Percentiles rank a stretch among this genome's conserved stretches.
Conservation (phyloP, 108 stramenopile genomes). For the Hondaea fermentalgiana region DNA sequence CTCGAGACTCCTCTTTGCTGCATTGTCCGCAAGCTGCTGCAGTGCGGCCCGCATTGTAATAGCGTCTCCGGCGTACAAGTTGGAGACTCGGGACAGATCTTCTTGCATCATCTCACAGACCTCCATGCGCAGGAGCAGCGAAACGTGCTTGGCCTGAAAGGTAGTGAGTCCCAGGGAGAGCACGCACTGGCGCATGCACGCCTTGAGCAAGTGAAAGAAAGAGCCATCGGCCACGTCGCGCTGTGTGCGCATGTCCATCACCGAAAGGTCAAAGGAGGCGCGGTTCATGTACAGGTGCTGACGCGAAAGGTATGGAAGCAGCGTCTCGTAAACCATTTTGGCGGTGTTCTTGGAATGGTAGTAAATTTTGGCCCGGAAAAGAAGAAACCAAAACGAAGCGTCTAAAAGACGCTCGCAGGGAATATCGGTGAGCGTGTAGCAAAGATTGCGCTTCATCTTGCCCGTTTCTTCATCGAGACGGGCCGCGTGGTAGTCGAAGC, state of each 20-base stretch:
- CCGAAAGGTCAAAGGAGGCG: neutral
- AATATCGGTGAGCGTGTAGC: neutral
- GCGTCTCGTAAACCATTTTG: neutral
- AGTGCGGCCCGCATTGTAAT: neutral
- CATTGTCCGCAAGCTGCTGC: neutral
- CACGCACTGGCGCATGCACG: neutral
- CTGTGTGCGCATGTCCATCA: conserved; percentile 15
- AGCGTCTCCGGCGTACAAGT: neutral
- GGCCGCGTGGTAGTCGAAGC: neutral
- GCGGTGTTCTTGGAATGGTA: neutral
- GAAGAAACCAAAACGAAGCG: neutral
- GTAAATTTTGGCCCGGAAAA: neutral
- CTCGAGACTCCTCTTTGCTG: neutral
- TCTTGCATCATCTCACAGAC: neutral
- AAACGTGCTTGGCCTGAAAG: conserved; percentile 3
- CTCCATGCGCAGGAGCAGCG: neutral
- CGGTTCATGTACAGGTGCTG: neutral
- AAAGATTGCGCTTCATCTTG: conserved; percentile 8
- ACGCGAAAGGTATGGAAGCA: neutral
- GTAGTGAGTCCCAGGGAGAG: neutral
- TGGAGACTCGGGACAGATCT: neutral
- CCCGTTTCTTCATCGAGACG: neutral
- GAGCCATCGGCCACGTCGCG: neutral
- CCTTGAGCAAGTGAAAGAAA: neutral
- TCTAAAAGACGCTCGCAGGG: neutral